Conservation (phyloP, 2,329 filamentous ascomycete genomes). For the Aspergillus aculeatinus region DNA sequence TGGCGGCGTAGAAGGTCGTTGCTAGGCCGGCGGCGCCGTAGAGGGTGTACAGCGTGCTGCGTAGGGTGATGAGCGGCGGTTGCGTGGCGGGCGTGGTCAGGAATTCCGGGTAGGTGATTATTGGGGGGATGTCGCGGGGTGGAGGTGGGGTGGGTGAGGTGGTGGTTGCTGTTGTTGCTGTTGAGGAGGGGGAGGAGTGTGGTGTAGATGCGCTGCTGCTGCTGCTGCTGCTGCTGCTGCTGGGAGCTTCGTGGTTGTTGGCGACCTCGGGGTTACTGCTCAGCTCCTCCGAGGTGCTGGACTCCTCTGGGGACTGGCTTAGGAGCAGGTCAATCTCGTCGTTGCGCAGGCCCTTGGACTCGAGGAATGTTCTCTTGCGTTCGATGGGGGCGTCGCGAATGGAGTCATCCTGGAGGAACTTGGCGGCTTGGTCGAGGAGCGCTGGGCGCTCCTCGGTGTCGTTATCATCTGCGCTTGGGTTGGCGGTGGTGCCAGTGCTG, state of each 20-base stretch:
- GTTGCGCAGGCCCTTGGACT: conserved; percentile 69
- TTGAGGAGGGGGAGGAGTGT: conserved; percentile 2
- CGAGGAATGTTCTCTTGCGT: conserved; percentile 73
- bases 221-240: conserved; percentile 1
- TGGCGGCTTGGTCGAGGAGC: conserved; percentile 66
- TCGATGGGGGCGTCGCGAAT: conserved; percentile 68
- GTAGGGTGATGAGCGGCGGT: conserved; percentile 60
- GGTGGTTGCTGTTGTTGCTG: conserved; percentile 9
- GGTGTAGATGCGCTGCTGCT: background rate
- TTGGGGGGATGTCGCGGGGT: conserved; percentile 54
- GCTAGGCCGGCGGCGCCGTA: conserved; percentile 58
- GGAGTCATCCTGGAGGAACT: conserved; percentile 72
- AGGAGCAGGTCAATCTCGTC: conserved; percentile 70
- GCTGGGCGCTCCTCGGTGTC: conserved; percentile 30
- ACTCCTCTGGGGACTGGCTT: conserved; percentile 27
- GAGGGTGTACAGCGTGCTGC: conserved; percentile 56
- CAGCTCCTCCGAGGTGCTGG: conserved; percentile 26
- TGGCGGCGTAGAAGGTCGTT: conserved; percentile 57
- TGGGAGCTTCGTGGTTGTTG: conserved; percentile 8
- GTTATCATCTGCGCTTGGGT: background rate
- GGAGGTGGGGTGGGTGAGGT: conserved; percentile 16
- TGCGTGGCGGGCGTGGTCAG: conserved; percentile 59
- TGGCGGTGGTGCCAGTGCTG: conserved; percentile 19
- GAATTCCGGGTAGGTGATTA: conserved; percentile 68
- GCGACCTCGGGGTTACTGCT: conserved; percentile 19